Evolutionary conservation across 1,284 basidiomycete genomes (phyloP), one percentile per base, ranked within the genome.

Genomic region (Leccinum angustisporum): DNA sequence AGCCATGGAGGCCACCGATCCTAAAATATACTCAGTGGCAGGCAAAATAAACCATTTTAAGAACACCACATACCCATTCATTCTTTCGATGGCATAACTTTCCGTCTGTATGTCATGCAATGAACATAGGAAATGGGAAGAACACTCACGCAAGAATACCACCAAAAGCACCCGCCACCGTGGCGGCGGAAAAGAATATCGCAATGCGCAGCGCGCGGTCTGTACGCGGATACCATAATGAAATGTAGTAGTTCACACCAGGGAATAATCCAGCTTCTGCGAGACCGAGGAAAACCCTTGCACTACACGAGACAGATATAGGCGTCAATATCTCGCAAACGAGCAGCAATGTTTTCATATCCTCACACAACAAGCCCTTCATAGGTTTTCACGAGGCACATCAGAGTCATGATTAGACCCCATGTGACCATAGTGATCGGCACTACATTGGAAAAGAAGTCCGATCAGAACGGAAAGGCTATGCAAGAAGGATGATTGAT

Each of bases 141-240:
- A 54, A 46, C 3, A 59, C 71, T 56, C 61, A 68, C 66, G 77
- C 76, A 34, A 78, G 67, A 57, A 78, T 66, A 18, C 77, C 77
- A 16, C 76, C 78, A 57, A 80, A 80, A 10, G 79, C 79, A 56
- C 78, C 84, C n/a, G 83, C 81, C 46, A 83, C 62, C 2, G 83
- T 84, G 11, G 84, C 82, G 38, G 83, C 82, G 16, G 84, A 84
- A 71, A 85, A 84, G 74, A 86, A 85, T 52, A 86, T 80, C 3
- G 84, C 83, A 40, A 85, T 78, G 25, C 84, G 77, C 57, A 69
- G 71, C n/a, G 80, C 81, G 18, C 81, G 77, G 64, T 85, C 83
- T 21, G 73, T 73, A 34, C 79, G 73, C 10, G 82, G 79, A 62
- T 86, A 86, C 84, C 83, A 84, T 48, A 83, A 65, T 13, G 82